Percentiles rank a stretch among this genome's conserved stretches.
These are phyloP conservation scores for Mallotus japonicus DNA, from an alignment of 441 rosid species.

Conservation along the genomic window DNA sequence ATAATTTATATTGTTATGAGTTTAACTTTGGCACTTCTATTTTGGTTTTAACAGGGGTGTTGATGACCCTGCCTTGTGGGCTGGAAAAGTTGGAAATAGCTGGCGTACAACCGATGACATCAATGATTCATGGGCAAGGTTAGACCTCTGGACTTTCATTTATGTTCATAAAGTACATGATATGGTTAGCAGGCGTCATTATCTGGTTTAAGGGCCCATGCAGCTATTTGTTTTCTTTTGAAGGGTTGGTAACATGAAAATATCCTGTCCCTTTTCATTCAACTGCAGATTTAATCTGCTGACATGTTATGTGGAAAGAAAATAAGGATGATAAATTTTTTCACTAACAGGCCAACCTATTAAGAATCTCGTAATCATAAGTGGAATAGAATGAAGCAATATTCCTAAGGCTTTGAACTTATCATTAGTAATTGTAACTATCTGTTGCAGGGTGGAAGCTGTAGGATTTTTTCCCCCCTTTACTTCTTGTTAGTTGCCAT, in stretches of 20 bases:
- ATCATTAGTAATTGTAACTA: neutral
- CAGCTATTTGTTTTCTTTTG: neutral
- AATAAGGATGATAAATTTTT: neutral
- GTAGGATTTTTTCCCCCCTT: neutral
- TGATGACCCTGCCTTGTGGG: constrained; percentile 96
- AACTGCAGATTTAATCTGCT: neutral
- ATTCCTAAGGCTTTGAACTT: neutral
- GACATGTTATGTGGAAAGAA: neutral
- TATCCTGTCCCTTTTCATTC: neutral
- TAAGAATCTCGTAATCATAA: neutral
- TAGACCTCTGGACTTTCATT: constrained; percentile 24
- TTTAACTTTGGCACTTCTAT: constrained; percentile 8
- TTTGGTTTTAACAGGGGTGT: constrained; percentile 67
- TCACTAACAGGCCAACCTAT: neutral
- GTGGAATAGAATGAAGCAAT: neutral
- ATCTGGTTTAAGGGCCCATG: neutral
- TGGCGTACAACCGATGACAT: constrained; percentile 98
- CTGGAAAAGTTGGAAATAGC: constrained; percentile 87
- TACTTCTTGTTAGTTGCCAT: neutral
- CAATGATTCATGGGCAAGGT: constrained; percentile 97
- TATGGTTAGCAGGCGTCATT: neutral
- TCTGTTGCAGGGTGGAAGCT: neutral
- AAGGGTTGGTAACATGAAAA: neutral
- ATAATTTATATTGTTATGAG: neutral
- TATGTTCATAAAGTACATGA: neutral